Evolutionary conservation across 2,329 filamentous ascomycete genomes (phyloP).

Genomic region (Fusarium sp.): DNA sequence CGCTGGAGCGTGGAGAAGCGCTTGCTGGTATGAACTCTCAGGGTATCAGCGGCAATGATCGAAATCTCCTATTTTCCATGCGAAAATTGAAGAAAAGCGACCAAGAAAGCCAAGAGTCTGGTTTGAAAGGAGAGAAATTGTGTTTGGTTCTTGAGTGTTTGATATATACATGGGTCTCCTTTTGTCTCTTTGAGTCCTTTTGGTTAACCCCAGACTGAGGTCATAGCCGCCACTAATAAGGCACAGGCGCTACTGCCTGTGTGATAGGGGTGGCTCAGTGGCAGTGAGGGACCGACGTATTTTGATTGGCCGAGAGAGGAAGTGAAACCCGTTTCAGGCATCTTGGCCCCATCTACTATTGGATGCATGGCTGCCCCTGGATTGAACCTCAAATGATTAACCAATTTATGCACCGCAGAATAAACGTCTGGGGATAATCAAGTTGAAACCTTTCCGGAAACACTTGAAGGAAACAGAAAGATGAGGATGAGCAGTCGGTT

Average conservation of each 20-base stretch:
- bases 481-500: conserved; percentile 26
- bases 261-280: conserved; percentile 14
- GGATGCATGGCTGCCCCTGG: conserved; percentile 28
- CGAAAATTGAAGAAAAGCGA: neutral
- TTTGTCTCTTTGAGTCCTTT: neutral
- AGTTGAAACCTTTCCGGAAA: conserved; percentile 39
- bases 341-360: conserved; percentile 22
- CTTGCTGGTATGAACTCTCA: conserved; percentile 6
- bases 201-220: conserved; percentile 18
- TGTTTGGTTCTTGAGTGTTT: conserved; percentile 13
- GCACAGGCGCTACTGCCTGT: conserved; percentile 20
- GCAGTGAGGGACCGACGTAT: conserved; percentile 21
- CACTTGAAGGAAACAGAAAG: conserved; percentile 30
- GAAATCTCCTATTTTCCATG: conserved; percentile 10
- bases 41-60: conserved; percentile 8
- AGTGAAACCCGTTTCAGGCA: conserved; percentile 48
- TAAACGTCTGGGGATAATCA: conserved; percentile 20
- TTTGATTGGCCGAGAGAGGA: conserved; percentile 30
- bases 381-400: conserved; percentile 1
- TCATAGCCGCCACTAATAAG: conserved; percentile 24
- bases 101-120: conserved; percentile 1
- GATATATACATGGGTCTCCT: conserved; percentile 22
- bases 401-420: conserved; percentile 20
- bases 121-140: neutral
- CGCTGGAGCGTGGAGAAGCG: conserved; percentile 18